Base-by-base conservation (phyloP, 805 yeast species). In the Saccharomycopsis fermentans region DNA sequence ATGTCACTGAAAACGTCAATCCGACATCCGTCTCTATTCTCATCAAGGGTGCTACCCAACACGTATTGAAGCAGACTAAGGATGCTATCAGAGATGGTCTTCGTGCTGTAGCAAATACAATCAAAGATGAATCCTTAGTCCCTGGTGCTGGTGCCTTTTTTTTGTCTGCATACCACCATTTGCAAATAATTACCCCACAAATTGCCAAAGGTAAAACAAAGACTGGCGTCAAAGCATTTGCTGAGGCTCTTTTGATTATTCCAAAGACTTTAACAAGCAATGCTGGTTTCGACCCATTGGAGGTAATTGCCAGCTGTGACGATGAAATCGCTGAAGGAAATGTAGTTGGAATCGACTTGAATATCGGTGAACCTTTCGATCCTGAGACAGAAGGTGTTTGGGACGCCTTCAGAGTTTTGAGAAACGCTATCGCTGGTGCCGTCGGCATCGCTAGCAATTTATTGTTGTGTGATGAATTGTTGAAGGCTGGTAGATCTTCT, bases 131-230 rank as follows among this genome's bases (percentile, higher is more conserved):
- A 65, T 74, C 86, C 48, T 84, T 94, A 47, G 84, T 94, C 52
- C 97, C 99, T 6, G 99, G 99, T 62, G 99, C 94, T 1, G 99
- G 99, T 59, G 94, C 98, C 1, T 94, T 87, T 72, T 95, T 84
- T 75, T 77, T 94, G 68, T 84, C 95, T 57, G 89, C 92, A 60
- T 81, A 90, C 56, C 79, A 83, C 66, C 80, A 87, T 67, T 75
- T 90, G 63, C 73, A 76, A 58, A 74, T 74, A 60, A 77, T 78
- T 59, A 73, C 78, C 65, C 76, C 81, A 55, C 80, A 80, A 63
- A 69, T 81, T 52, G 79, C 83, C 58, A 81, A 82, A 55, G 88
- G 86, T 71, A 98, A 99, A 59, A 80, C 83, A 62, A 87, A 90
- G 72, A 83, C 94, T 6, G 99, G 99, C 64, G 81, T 92, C 57